Conservation (phyloP, 768 basidiomycete genomes). For the Boletus bicolor region DNA sequence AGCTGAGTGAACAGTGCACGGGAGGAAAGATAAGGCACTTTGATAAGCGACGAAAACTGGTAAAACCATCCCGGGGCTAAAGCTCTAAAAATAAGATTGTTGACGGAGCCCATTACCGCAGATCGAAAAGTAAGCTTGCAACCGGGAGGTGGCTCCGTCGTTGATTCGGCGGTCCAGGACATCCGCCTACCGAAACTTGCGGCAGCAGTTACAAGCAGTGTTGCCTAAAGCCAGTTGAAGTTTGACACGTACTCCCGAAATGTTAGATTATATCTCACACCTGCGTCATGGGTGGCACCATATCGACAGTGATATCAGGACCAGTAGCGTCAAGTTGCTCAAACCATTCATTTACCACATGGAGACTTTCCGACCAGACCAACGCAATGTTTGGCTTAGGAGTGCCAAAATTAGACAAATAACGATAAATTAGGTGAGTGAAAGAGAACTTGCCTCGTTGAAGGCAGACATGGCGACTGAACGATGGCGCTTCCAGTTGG, state of each 20-base stretch:
- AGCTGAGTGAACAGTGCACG: slow-evolving; percentile 27
- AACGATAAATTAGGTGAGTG: background rate
- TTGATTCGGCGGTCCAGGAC: slow-evolving; percentile 33
- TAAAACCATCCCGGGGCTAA: slow-evolving; percentile 36
- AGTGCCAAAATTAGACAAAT: background rate
- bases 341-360: slow-evolving; percentile 43
- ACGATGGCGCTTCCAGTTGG: slow-evolving; percentile 48
- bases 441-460: slow-evolving; percentile 37
- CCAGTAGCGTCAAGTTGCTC: slow-evolving; percentile 30
- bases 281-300: slow-evolving; percentile 9
- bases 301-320: slow-evolving; percentile 21
- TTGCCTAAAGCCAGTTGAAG: slow-evolving; percentile 17
- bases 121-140: slow-evolving; percentile 38
- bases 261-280: slow-evolving; percentile 3
- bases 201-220: slow-evolving; percentile 39
- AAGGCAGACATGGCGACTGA: slow-evolving; percentile 47
- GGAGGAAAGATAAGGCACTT: slow-evolving; percentile 37
- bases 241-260: background rate
- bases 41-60: slow-evolving; percentile 17
- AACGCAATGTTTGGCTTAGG: slow-evolving; percentile 43
- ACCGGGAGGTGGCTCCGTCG: slow-evolving; percentile 23
- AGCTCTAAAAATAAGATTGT: slow-evolving; percentile 28
- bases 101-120: slow-evolving; percentile 22
- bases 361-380: slow-evolving; percentile 45
- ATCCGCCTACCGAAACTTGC: slow-evolving; percentile 42